phyloP scores from a whole-genome alignment of 495 filamentous ascomycete genomes.

The Neurospora sp. region DNA sequence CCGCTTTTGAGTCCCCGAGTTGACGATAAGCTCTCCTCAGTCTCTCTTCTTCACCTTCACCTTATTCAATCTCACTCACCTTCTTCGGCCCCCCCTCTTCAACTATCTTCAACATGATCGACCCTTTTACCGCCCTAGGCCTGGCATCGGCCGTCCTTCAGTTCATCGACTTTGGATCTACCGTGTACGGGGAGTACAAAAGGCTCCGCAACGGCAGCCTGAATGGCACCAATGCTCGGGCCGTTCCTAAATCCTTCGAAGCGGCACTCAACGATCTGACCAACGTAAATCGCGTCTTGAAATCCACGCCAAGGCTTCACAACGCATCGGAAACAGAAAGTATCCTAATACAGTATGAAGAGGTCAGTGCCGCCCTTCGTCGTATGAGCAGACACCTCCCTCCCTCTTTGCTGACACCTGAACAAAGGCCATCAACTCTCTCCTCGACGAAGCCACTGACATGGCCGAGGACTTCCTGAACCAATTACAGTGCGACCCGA shows the following conservation, averaged over 20 bases:
- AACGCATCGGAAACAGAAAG: background rate
- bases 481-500: background rate
- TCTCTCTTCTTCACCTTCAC: background rate
- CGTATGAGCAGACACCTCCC: background rate
- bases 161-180: conserved; percentile 6
- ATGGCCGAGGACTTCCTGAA: background rate
- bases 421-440: background rate
- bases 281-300: background rate
- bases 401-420: background rate
- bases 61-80: background rate
- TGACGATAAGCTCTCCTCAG: background rate
- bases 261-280: background rate
- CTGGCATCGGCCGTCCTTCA: conserved; percentile 9
- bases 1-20: background rate
- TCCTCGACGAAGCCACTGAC: background rate
- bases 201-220: background rate
- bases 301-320: background rate
- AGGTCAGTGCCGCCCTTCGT: background rate
- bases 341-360: background rate
- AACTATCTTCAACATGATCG: background rate
- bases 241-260: background rate
- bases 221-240: background rate
- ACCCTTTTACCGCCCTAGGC: conserved; percentile 7
- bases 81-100: background rate
- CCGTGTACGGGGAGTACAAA: background rate